Conservation (phyloP, 2,329 filamentous ascomycete genomes). For the Colletotrichum sp. region DNA sequence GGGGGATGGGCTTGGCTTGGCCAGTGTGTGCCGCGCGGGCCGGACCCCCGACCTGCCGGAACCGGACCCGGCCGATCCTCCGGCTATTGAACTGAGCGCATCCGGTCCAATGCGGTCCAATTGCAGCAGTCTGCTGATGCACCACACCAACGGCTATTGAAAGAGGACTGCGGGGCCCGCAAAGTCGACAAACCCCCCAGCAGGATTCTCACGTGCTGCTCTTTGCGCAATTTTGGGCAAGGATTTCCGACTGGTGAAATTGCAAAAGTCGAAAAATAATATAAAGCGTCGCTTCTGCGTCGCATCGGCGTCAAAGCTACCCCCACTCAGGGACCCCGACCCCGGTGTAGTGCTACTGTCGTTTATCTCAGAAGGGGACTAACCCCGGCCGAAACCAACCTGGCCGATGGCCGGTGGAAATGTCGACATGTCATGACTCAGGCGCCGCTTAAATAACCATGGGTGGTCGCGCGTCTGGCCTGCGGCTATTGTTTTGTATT, state of each 20-base stretch:
- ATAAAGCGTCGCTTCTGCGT: not conserved
- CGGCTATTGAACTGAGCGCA: not conserved
- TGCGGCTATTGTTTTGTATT: not conserved
- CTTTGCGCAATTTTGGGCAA: not conserved
- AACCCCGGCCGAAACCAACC: not conserved
- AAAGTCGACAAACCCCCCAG: not conserved
- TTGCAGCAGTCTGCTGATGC: not conserved
- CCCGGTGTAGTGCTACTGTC: not conserved
- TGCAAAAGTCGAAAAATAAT: not conserved
- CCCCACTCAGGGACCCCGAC: not conserved
- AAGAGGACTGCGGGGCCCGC: not conserved
- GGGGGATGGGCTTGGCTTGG: not conserved
- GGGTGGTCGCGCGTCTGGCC: not conserved
- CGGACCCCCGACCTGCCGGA: not conserved
- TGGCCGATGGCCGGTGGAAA: not conserved
- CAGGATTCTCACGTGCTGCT: not conserved
- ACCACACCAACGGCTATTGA: not conserved
- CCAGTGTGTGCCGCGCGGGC: not conserved
- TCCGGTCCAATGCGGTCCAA: not conserved
- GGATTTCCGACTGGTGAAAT: not conserved
- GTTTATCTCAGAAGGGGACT: not conserved
- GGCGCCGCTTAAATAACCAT: not conserved
- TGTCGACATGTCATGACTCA: not conserved
- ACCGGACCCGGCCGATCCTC: not conserved
- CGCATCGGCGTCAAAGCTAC: not conserved